These are phyloP conservation scores for Neocucurbitaria cava DNA, from an alignment of 2,329 filamentous ascomycete species.

Conservation along the genomic window DNA sequence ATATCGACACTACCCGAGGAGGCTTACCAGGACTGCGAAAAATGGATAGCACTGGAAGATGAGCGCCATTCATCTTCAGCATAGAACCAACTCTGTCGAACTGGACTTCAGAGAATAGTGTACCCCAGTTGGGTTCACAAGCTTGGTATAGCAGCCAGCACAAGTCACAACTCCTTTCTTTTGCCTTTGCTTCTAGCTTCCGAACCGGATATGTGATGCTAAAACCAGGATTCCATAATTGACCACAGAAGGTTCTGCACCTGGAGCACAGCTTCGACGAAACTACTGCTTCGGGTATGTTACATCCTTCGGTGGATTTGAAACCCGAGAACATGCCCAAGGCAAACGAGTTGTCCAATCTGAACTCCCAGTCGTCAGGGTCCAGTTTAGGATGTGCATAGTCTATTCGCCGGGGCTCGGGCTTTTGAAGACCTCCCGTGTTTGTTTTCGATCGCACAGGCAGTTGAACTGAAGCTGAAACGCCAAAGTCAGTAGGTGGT, in stretches of 20 bases:
- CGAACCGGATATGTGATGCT: background rate
- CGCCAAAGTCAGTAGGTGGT: too few species aligned
- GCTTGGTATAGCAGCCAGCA: background rate
- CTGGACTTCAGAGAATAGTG: background rate
- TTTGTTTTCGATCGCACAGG: too few species aligned
- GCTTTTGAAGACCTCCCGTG: too few species aligned
- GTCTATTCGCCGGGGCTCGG: too few species aligned
- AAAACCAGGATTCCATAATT: background rate
- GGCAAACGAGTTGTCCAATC: background rate
- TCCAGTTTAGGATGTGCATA: background rate
- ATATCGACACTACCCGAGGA: too few species aligned
- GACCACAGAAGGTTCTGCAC: background rate
- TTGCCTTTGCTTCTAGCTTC: background rate
- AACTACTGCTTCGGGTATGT: background rate
- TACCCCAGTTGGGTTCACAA: background rate
- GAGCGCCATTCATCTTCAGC: background rate
- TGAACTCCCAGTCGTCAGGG: background rate
- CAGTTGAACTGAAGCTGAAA: too few species aligned
- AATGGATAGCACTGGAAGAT: background rate
- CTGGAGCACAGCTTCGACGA: background rate
- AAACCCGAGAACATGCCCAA: background rate
- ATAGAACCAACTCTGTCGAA: background rate
- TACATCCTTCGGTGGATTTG: background rate
- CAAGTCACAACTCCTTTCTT: background rate
- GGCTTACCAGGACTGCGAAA: background rate